Conservation (phyloP, 225 moss, liverwort and hornwort genomes). For the Lunularia cruciata region DNA sequence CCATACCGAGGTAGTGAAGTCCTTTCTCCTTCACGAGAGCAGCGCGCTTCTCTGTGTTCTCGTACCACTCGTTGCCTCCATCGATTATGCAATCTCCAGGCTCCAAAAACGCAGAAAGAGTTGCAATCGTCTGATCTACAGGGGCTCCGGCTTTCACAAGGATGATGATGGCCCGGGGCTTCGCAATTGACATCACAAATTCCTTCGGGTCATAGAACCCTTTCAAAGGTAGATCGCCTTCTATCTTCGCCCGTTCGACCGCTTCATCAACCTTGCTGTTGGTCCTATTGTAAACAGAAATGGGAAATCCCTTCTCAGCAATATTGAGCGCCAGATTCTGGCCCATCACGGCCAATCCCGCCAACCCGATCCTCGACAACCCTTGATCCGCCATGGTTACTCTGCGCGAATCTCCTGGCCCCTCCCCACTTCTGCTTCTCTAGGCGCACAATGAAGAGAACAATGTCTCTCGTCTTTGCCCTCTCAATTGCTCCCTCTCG, state of each 20-base stretch:
- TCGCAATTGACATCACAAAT: slow-evolving; percentile 70
- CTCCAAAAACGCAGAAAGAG: slow-evolving; percentile 61
- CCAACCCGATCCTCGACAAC: slow-evolving; percentile 71
- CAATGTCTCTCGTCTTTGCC: neutral
- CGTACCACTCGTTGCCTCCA: slow-evolving; percentile 94
- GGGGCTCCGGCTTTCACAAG: slow-evolving; percentile 77
- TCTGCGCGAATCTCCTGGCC: neutral
- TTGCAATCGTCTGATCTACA: slow-evolving; percentile 77
- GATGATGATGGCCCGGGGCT: slow-evolving; percentile 78
- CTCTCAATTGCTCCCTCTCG: neutral
- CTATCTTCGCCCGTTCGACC: slow-evolving; percentile 64
- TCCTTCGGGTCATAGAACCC: slow-evolving; percentile 62
- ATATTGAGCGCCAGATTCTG: slow-evolving; percentile 91
- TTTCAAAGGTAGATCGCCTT: slow-evolving; percentile 64
- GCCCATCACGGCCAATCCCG: slow-evolving; percentile 88
- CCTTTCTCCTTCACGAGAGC: slow-evolving; percentile 58
- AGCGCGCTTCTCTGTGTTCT: slow-evolving; percentile 77
- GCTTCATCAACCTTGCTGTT: slow-evolving; percentile 80
- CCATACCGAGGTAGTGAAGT: slow-evolving; percentile 80
- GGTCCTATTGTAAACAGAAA: slow-evolving; percentile 80
- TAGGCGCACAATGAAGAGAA: neutral
- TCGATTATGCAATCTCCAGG: slow-evolving; percentile 81
- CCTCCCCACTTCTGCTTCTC: neutral
- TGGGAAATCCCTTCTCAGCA: slow-evolving; percentile 85
- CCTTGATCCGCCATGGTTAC: slow-evolving; percentile 46